Conservation (phyloP, 768 basidiomycete species). For the Auricularia sp. region DNA sequence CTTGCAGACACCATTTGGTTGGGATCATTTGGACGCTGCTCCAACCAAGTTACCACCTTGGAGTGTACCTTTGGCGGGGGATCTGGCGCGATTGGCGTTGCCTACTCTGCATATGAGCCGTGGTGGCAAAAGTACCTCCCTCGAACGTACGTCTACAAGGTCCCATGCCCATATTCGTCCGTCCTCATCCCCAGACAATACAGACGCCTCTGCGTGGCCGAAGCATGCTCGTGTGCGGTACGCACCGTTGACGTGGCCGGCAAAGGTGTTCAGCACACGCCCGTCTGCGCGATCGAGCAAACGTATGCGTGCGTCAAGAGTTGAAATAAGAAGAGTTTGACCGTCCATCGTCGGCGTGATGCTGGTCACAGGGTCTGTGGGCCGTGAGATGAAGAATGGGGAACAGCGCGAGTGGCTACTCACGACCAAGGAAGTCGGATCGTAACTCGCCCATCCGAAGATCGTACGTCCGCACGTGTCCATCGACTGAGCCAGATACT, state of each 20-base stretch:
- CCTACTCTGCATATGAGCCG: constrained; percentile 34
- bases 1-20: constrained; percentile 84
- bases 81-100: constrained; percentile 54
- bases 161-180: constrained; percentile 92
- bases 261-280: constrained; percentile 76
- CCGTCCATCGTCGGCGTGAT: constrained; percentile 70
- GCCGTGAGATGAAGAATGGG: neutral
- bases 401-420: constrained; percentile 22
- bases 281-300: constrained; percentile 80
- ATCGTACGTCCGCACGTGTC: constrained; percentile 88
- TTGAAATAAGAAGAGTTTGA: constrained; percentile 72
- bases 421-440: constrained; percentile 85
- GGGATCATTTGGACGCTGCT: constrained; percentile 74
- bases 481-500: constrained; percentile 81
- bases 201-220: constrained; percentile 68
- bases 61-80: constrained; percentile 69
- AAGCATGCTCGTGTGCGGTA: constrained; percentile 80
- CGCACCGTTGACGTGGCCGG: constrained; percentile 59
- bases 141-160: constrained; percentile 63
- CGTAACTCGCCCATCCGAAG: constrained; percentile 85
- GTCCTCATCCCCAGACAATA: constrained; percentile 84
- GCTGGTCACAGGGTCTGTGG: constrained; percentile 75
- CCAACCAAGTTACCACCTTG: constrained; percentile 85
- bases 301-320: constrained; percentile 76
- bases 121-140: neutral